Percentiles rank a stretch among this genome's conserved stretches.
Conservation (phyloP, 148 eudicot species). For the Rhododendron molle region DNA sequence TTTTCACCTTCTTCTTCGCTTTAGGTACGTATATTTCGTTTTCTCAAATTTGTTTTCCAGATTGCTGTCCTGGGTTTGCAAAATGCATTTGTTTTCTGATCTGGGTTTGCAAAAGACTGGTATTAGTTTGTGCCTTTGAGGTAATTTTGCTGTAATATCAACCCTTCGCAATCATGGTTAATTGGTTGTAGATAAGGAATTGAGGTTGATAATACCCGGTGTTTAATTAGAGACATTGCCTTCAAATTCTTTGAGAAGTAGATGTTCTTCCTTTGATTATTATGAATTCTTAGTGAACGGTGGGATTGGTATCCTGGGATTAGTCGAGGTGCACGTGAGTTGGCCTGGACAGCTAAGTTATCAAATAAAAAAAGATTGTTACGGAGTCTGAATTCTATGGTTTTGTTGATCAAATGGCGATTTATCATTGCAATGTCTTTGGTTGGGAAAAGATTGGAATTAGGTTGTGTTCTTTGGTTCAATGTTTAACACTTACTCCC, state of each 20-base stretch:
- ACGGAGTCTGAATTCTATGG: not conserved
- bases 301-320: not conserved
- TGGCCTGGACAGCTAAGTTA: not conserved
- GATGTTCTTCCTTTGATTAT: not conserved
- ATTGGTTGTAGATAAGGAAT: not conserved
- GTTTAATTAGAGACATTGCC: not conserved
- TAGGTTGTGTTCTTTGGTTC: not conserved
- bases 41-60: slow-evolving; percentile 1
- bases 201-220: not conserved
- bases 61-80: not conserved
- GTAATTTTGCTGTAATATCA: not conserved
- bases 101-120: not conserved
- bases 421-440: not conserved
- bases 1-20: slow-evolving; percentile 94
- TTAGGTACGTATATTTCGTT: slow-evolving; percentile 42
- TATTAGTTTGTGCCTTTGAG: not conserved
- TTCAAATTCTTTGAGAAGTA: not conserved
- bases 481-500: not conserved
- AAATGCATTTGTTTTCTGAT: not conserved
- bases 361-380: not conserved
- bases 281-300: not conserved
- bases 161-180: not conserved
- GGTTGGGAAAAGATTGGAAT: not conserved
- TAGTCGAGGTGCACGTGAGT: not conserved
- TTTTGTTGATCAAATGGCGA: not conserved